Base-by-base conservation (phyloP, 2,329 filamentous ascomycete species). In the Beauveria australis region DNA sequence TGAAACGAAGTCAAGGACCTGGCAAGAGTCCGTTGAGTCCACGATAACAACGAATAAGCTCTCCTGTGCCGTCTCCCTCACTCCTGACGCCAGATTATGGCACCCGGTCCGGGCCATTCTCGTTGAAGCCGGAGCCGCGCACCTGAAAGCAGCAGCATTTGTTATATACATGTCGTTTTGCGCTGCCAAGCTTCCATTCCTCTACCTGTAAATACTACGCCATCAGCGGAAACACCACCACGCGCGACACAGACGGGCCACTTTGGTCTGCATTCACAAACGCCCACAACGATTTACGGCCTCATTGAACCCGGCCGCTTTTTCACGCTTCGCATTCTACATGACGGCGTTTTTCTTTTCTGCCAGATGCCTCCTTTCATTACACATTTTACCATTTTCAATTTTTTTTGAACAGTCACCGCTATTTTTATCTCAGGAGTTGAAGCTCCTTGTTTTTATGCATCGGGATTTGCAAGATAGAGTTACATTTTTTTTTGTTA, bases 21-120 rank as follows among this genome's bases (percentile, higher is more conserved):
- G 73, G 73, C 64, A 79, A 76, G 67, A 76, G 71, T 62, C 74
- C 77, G 5, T 64, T 78, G 54, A 80, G 74, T 53, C 77, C 78
- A 51, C 69, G 69, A 64, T 69, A 63, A 62, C 52, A 61, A 61
- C 55, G 61, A 59, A 43, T 53, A 30, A 33, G 40, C 54, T 53
- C 55, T 54, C 61, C 53, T 30, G 40, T 28, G 49, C 52, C 49
- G 43, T 59, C 56, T 59, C 56, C 56, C 56, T 26, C 56, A 44
- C 40, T 59, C 12, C 40, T 59, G 37, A 59, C 56, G 48, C 56
- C 56, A 46, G 48, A 53, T 8, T 59, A 59, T 53, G 47, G 37
- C 48, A 46, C 40, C 33, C 56, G 56, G 40, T 49, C 33, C 24
- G 46, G 46, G 22, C 55, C 33, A n/a, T 19, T 47, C 33, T 58